These are phyloP conservation scores for Heracleum sosnowskyi DNA, from an alignment of 129 eudicot genomes.

Conservation along the genomic window DNA sequence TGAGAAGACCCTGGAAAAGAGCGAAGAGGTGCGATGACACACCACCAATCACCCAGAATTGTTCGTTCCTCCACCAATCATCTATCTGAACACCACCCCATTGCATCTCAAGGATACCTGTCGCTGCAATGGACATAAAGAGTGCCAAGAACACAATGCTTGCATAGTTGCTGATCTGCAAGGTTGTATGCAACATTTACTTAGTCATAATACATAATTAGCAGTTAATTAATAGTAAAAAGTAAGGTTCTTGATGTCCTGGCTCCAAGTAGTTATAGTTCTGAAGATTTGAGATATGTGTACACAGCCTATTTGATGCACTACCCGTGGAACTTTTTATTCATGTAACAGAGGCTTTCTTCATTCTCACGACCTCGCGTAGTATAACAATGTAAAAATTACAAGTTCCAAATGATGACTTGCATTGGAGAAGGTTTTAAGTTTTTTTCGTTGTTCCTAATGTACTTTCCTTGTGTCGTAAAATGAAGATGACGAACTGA, in stretches of 20 bases:
- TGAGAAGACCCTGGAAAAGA: constrained; percentile 68
- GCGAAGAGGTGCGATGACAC: constrained; percentile 68
- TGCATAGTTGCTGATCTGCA: constrained; percentile 66
- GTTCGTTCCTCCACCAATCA: constrained; percentile 83
- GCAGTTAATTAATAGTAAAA: background rate
- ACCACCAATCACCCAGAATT: constrained; percentile 78
- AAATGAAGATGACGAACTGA: background rate
- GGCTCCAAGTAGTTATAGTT: background rate
- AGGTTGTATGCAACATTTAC: background rate
- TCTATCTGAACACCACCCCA: constrained; percentile 71
- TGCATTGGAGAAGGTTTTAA: background rate
- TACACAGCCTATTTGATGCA: background rate
- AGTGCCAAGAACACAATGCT: constrained; percentile 61
- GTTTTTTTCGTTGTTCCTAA: background rate
- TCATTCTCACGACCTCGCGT: background rate
- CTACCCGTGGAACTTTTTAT: background rate
- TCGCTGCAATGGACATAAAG: constrained; percentile 51
- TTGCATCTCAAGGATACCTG: constrained; percentile 52
- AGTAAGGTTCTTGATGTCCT: background rate
- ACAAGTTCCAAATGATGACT: background rate
- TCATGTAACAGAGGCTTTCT: background rate
- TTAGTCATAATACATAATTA: background rate
- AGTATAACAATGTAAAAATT: background rate
- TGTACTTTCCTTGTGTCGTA: background rate
- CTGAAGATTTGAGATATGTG: background rate